Evolutionary conservation across 225 moss, liverwort and hornwort species (phyloP).

Genomic region (Climacium dendroides): DNA sequence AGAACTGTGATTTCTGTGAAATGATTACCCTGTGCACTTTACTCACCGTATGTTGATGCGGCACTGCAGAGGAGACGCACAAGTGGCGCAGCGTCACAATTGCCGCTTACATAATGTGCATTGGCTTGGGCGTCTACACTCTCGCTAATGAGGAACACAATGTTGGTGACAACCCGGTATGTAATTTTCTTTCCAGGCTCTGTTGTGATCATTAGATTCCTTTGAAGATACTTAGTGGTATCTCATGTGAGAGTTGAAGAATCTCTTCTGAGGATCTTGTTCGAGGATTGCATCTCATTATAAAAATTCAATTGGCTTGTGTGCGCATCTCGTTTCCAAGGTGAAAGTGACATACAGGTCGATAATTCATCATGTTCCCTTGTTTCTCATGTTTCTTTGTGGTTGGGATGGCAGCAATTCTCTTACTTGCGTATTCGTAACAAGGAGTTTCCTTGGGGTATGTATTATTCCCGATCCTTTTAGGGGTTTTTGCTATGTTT

Average conservation of each 20-base stretch:
- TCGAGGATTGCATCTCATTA: not conserved
- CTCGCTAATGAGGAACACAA: constrained; percentile 31
- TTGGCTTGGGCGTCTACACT: constrained; percentile 29
- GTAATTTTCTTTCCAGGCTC: not conserved
- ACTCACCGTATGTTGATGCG: not conserved
- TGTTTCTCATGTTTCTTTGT: not conserved
- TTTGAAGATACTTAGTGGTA: not conserved
- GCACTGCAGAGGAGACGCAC: constrained; percentile 17
- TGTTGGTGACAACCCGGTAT: constrained; percentile 13
- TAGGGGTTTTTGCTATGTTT: not conserved
- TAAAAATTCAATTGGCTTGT: not conserved
- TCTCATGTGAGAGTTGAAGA: not conserved
- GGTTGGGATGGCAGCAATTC: constrained; percentile 18
- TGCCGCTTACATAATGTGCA: constrained; percentile 37
- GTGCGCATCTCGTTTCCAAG: not conserved
- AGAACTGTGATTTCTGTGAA: not conserved
- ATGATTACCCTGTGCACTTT: not conserved
- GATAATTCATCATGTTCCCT: not conserved
- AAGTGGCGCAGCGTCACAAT: constrained; percentile 51
- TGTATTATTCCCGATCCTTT: not conserved
- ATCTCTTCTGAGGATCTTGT: not conserved
- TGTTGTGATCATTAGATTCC: not conserved
- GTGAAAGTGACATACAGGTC: not conserved
- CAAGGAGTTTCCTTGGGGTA: constrained; percentile 49
- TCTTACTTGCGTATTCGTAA: constrained; percentile 47